phyloP scores from a whole-genome alignment of 805 yeast species.

The Candida chilensis region DNA sequence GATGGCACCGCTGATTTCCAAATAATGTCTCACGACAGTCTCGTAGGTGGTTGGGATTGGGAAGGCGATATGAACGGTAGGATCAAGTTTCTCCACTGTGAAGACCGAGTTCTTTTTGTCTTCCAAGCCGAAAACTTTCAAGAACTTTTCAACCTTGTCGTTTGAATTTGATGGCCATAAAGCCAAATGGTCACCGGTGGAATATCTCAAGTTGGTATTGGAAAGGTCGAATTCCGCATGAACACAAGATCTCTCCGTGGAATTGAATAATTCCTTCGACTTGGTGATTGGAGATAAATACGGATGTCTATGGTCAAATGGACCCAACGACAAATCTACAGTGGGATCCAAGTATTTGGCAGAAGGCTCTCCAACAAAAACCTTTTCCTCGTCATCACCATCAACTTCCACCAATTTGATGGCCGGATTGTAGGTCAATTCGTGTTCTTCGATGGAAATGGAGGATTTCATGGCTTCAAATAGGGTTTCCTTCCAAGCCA shows the following conservation, averaged over 20 bases:
- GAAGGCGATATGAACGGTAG: slow-evolving; percentile 55
- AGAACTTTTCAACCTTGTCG: slow-evolving; percentile 61
- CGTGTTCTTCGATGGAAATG: slow-evolving; percentile 70
- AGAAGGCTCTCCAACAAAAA: slow-evolving; percentile 80
- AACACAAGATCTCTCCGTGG: slow-evolving; percentile 65
- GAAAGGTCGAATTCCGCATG: slow-evolving; percentile 86
- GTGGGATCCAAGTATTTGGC: slow-evolving; percentile 29
- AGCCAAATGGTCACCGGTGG: slow-evolving; percentile 95
- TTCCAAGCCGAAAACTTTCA: slow-evolving; percentile 51
- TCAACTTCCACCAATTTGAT: slow-evolving; percentile 28
- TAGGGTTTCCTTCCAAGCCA: slow-evolving; percentile 83
- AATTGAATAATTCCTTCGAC: slow-evolving; percentile 64
- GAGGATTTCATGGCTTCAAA: slow-evolving; percentile 57
- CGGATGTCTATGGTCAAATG: slow-evolving; percentile 78
- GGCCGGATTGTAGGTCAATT: slow-evolving; percentile 69
- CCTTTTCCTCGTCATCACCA: slow-evolving; percentile 27
- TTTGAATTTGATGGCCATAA: slow-evolving; percentile 88
- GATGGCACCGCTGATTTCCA: slow-evolving; percentile 88
- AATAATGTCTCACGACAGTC: slow-evolving; percentile 73
- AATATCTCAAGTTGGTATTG: slow-evolving; percentile 64
- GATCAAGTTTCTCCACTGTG: slow-evolving; percentile 59
- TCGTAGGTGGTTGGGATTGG: slow-evolving; percentile 86
- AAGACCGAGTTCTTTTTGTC: slow-evolving; percentile 47
- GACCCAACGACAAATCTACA: slow-evolving; percentile 42
- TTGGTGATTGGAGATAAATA: slow-evolving; percentile 58